Evolutionary conservation across 2,329 filamentous ascomycete species (phyloP).

Genomic region (Diaporthe ilicicola): DNA sequence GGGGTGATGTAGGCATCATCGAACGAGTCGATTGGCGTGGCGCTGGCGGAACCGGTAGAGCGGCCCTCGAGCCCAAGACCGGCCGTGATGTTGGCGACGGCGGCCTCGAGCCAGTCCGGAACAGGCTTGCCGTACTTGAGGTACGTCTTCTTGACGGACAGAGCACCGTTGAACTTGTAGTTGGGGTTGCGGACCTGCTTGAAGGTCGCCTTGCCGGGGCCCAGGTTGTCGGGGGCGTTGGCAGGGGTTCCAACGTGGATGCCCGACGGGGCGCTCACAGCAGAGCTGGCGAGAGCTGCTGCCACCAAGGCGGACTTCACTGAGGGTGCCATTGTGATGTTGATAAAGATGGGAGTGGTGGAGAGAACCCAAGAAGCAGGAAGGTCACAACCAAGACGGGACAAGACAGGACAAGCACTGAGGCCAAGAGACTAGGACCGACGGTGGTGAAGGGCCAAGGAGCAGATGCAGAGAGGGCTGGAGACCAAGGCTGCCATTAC

Average conservation of each 20-base stretch:
- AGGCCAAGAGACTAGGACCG: slow-evolving; percentile 15
- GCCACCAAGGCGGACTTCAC: slow-evolving; percentile 23
- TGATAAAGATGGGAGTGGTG: background rate
- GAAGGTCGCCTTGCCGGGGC: slow-evolving; percentile 27
- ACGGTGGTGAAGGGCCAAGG: slow-evolving; percentile 23
- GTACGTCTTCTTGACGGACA: slow-evolving; percentile 36
- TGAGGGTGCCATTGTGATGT: slow-evolving; percentile 14
- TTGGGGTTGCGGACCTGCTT: slow-evolving; percentile 35
- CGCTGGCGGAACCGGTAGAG: slow-evolving; percentile 32
- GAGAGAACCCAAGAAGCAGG: background rate
- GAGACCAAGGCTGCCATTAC: background rate
- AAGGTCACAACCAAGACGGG: slow-evolving; percentile 20
- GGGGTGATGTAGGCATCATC: slow-evolving; percentile 45
- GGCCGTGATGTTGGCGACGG: slow-evolving; percentile 25
- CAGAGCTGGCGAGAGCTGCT: slow-evolving; percentile 25
- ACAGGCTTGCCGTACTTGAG: slow-evolving; percentile 34
- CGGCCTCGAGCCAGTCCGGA: slow-evolving; percentile 31
- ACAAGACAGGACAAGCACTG: slow-evolving; percentile 14
- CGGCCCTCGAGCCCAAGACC: slow-evolving; percentile 20
- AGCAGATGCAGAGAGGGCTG: slow-evolving; percentile 22
- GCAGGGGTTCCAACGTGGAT: slow-evolving; percentile 19
- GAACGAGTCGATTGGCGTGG: slow-evolving; percentile 35
- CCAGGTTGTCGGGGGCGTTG: slow-evolving; percentile 2
- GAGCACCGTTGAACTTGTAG: slow-evolving; percentile 32
- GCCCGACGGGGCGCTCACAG: slow-evolving; percentile 18